Percentiles rank a stretch among this genome's conserved stretches.
Conservation (phyloP, 2,329 filamentous ascomycete species). For the Trematosphaeria pertusa region DNA sequence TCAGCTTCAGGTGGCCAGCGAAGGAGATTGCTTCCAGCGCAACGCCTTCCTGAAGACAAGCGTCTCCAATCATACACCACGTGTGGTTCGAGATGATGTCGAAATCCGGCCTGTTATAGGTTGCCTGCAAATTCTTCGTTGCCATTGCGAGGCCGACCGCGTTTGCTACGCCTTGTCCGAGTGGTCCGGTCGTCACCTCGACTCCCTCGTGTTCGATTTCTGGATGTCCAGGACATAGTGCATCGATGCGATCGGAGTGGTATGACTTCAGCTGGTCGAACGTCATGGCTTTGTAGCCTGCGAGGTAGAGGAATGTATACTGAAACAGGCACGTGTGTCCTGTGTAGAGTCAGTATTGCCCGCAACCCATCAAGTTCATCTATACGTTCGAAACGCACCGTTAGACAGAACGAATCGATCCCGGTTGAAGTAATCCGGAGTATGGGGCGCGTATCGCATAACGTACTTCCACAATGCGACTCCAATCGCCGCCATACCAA, state of each 20-base stretch:
- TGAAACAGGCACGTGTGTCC: slow-evolving; percentile 63
- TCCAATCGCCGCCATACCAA: slow-evolving; percentile 69
- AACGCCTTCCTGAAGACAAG: slow-evolving; percentile 65
- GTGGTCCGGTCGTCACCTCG: slow-evolving; percentile 66
- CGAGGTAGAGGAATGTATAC: slow-evolving; percentile 61
- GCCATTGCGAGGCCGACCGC: slow-evolving; percentile 66
- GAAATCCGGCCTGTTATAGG: slow-evolving; percentile 59
- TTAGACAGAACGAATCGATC: slow-evolving; percentile 70
- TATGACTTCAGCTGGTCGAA: slow-evolving; percentile 65
- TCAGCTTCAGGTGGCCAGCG: slow-evolving; percentile 61
- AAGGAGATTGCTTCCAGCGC: slow-evolving; percentile 62
- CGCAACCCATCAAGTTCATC: background rate
- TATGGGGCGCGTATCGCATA: slow-evolving; percentile 66
- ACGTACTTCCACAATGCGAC: slow-evolving; percentile 68
- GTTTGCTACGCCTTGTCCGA: slow-evolving; percentile 68
- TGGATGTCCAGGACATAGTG: slow-evolving; percentile 63
- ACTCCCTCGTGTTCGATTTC: slow-evolving; percentile 65
- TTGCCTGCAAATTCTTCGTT: slow-evolving; percentile 62
- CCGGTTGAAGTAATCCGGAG: slow-evolving; percentile 65
- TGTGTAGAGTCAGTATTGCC: slow-evolving; percentile 14
- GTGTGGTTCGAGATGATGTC: slow-evolving; percentile 60
- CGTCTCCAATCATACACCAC: slow-evolving; percentile 66
- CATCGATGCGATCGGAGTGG: slow-evolving; percentile 56
- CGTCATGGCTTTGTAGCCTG: slow-evolving; percentile 63
- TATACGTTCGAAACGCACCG: slow-evolving; percentile 36